Conservation (phyloP, 306 rosid genomes). For the Carpinus fangiana region DNA sequence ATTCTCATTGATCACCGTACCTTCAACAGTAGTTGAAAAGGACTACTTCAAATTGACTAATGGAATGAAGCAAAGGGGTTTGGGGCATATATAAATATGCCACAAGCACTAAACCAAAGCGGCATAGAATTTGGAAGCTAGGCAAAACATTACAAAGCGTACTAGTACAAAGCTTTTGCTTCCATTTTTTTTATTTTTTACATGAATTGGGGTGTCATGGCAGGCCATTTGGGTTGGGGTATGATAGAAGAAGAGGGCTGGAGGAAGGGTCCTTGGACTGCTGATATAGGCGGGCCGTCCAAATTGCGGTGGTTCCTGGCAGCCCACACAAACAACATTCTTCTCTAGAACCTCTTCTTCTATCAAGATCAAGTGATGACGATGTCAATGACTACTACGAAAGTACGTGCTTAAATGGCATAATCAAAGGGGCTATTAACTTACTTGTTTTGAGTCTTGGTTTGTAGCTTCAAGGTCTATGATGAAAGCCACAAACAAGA, state of each 20-base stretch:
- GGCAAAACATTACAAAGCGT: conserved; percentile 15
- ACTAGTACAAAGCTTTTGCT: conserved; percentile 3
- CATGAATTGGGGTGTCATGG: conserved; percentile 64
- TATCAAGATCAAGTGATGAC: too few species aligned
- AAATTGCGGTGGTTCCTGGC: too few species aligned
- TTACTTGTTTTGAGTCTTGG: too few species aligned
- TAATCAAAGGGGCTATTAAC: too few species aligned
- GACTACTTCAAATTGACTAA: conserved; percentile 38
- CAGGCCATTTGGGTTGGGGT: conserved; percentile 67
- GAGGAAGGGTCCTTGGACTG: conserved; percentile 99
- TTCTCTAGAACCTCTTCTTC: too few species aligned
- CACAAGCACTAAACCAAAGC: conserved; percentile 23
- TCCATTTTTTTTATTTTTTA: background rate
- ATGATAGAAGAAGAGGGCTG: conserved; percentile 68
- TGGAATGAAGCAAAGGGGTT: conserved; percentile 18
- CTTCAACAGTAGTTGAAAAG: conserved; percentile 37
- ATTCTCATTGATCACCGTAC: conserved; percentile 16
- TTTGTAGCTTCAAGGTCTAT: too few species aligned
- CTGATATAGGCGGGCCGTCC: conserved; percentile 29
- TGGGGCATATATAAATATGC: conserved; percentile 51
- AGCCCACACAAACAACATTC: too few species aligned
- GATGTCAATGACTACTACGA: too few species aligned
- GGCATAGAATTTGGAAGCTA: conserved; percentile 45
- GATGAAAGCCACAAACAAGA: too few species aligned
- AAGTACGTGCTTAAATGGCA: too few species aligned